phyloP scores from a whole-genome alignment of 1,284 basidiomycete species.

The Hymenochaete sp. region DNA sequence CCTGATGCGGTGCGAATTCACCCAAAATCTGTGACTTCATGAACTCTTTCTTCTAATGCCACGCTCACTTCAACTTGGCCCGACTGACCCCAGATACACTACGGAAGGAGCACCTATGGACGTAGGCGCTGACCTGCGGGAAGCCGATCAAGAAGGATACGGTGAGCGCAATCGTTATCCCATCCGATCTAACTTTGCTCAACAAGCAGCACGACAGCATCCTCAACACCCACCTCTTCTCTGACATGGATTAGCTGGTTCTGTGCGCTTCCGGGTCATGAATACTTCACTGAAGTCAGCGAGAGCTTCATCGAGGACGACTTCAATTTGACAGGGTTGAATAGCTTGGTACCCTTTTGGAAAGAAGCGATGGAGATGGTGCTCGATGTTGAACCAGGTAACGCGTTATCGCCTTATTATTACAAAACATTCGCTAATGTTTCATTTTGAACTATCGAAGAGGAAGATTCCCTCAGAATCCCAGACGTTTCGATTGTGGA shows the following conservation, averaged over 20 bases:
- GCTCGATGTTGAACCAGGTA: slow-evolving; percentile 97
- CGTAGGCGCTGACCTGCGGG: slow-evolving; percentile 62
- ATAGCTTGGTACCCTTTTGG: slow-evolving; percentile 96
- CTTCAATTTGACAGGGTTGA: slow-evolving; percentile 96
- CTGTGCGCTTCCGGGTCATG: slow-evolving; percentile 95
- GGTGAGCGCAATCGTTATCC: slow-evolving; percentile 38
- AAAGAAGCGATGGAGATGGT: slow-evolving; percentile 99
- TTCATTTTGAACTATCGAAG: slow-evolving; percentile 29
- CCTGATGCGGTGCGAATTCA: too few relatives aligned
- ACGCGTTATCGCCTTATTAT: slow-evolving; percentile 24
- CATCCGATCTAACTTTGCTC: slow-evolving; percentile 3
- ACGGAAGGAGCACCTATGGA: too few relatives aligned
- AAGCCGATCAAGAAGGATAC: slow-evolving; percentile 58
- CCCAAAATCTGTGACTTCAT: too few relatives aligned
- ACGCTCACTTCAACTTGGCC: too few relatives aligned
- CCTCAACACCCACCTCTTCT: slow-evolving; percentile 76
- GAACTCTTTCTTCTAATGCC: too few relatives aligned
- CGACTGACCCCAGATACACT: too few relatives aligned
- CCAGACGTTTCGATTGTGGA: slow-evolving; percentile 97
- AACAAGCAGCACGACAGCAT: slow-evolving; percentile 43
- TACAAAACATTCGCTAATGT: slow-evolving; percentile 17
- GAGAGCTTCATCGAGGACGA: slow-evolving; percentile 99
- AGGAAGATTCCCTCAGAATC: slow-evolving; percentile 89
- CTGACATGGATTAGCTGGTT: slow-evolving; percentile 99
- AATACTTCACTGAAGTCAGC: slow-evolving; percentile 96